Evolutionary conservation across 495 filamentous ascomycete species (phyloP), one percentile per base, ranked within the genome.

Genomic region (Lophiostoma macrostomum): DNA sequence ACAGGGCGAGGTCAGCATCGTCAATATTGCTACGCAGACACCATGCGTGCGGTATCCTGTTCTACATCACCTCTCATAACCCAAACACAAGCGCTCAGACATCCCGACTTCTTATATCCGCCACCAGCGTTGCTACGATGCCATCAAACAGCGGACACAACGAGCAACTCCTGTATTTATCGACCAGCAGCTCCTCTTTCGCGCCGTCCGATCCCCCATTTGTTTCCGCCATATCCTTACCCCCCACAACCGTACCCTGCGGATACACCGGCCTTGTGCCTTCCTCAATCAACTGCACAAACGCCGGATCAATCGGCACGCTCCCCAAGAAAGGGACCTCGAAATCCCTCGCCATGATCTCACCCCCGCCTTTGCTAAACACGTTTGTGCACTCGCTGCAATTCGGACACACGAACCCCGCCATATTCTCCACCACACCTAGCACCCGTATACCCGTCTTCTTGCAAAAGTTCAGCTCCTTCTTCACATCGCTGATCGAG

Each of bases 371-470:
- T 44, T 82, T 88, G 40, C 82, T 85, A 66, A 97, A 97, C 48
- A 97, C 72, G 72, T 97, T 88, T 35, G 88, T 95, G 69, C 90
- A 88, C 69, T 94, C 89, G 58, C 85, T 87, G 71, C 93, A 98
- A 65, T 90, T 88, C 28, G 91, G 91, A 70, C 93, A 98, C 47
- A 95, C 86, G 70, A 91, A 98, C 1, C 93, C 93, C 22, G 85
- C 85, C 94, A 98, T 97, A 69, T 98, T 98, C 74, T 98, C 93
- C 30, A 98, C 76, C 2, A 98, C 90, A 0, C 93, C 93, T 27
- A 96, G 74, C 16, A 95, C 81, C 11, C 79, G 72, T 32, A 98
- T 82, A 16, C 82, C 81, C 5, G 87, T 90, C 74, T 96, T 96
- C 20, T 72, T 74, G 68, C 93, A 98, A 64, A 98, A 97, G 65